These are phyloP conservation scores for Syzygium grande DNA, from an alignment of 345 rosid genomes.

Conservation along the genomic window DNA sequence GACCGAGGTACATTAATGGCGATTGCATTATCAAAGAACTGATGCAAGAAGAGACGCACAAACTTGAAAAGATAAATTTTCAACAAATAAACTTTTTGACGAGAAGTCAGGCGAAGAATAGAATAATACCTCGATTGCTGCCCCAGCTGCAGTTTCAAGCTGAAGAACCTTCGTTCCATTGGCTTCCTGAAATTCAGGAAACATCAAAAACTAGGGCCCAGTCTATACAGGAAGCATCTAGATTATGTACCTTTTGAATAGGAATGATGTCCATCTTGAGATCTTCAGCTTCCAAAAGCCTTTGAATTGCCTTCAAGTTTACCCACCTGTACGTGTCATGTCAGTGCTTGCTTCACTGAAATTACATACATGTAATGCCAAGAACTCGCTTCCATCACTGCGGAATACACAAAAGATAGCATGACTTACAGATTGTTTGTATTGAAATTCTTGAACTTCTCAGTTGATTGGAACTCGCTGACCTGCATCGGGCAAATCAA, in stretches of 20 bases:
- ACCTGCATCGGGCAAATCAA: constrained; percentile 40
- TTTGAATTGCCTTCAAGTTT: constrained; percentile 84
- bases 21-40: constrained; percentile 84
- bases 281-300: constrained; percentile 89
- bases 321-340: constrained; percentile 64
- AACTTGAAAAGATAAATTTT: constrained; percentile 3
- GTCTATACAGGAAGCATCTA: background rate
- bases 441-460: constrained; percentile 98
- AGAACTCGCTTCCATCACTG: background rate
- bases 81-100: background rate
- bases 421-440: constrained; percentile 85
- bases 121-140: constrained; percentile 67
- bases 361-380: background rate
- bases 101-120: background rate
- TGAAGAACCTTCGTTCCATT: constrained; percentile 95
- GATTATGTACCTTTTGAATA: constrained; percentile 64
- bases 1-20: constrained; percentile 81
- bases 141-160: constrained; percentile 97
- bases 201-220: background rate
- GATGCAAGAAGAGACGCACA: background rate
- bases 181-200: constrained; percentile 57
- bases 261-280: constrained; percentile 97
- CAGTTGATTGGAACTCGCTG: constrained; percentile 93
- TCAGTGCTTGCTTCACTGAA: constrained; percentile 4
- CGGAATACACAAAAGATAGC: background rate